Percentiles rank a stretch among this genome's conserved stretches.
These are phyloP conservation scores for Drechslerella stenobrocha DNA, from an alignment of 2,329 filamentous ascomycete genomes.

Conservation along the genomic window DNA sequence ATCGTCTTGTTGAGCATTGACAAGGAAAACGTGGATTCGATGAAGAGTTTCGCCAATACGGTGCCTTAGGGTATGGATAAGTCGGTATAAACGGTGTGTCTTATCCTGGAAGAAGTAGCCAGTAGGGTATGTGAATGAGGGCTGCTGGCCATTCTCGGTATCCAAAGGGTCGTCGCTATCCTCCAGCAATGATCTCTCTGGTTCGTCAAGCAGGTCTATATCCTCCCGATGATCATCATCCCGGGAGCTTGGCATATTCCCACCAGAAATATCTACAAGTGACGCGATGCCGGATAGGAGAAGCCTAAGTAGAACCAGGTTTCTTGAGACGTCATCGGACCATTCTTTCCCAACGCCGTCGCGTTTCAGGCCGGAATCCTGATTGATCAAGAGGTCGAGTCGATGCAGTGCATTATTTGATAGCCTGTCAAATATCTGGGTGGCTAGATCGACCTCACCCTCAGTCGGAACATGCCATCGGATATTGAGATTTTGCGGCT, in stretches of 20 bases:
- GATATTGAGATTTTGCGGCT: conserved; percentile 76
- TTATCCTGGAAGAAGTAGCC: conserved; percentile 74
- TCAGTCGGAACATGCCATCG: conserved; percentile 85
- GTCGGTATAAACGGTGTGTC: conserved; percentile 68
- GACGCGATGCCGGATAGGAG: conserved; percentile 86
- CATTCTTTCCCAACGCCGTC: conserved; percentile 97
- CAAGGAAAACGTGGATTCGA: conserved; percentile 80
- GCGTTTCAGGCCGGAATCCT: conserved; percentile 78
- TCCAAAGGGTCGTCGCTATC: conserved; percentile 65
- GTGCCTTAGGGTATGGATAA: conserved; percentile 79
- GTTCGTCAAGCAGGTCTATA: conserved; percentile 60
- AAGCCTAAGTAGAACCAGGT: conserved; percentile 83
- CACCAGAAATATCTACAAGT: conserved; percentile 76
- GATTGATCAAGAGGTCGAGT: conserved; percentile 76
- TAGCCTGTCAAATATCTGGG: conserved; percentile 84
- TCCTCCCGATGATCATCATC: conserved; percentile 58
- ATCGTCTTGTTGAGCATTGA: conserved; percentile 85
- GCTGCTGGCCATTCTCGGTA: conserved; percentile 77
- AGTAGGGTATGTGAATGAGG: conserved; percentile 83
- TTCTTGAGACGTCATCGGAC: conserved; percentile 93
- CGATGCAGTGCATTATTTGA: conserved; percentile 74
- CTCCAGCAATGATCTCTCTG: conserved; percentile 59
- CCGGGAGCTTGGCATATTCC: conserved; percentile 58
- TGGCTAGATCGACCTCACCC: conserved; percentile 82
- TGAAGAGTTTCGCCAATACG: conserved; percentile 79